Evolutionary conservation across 805 yeast species (phyloP).

Genomic region (Ogataea pini): DNA sequence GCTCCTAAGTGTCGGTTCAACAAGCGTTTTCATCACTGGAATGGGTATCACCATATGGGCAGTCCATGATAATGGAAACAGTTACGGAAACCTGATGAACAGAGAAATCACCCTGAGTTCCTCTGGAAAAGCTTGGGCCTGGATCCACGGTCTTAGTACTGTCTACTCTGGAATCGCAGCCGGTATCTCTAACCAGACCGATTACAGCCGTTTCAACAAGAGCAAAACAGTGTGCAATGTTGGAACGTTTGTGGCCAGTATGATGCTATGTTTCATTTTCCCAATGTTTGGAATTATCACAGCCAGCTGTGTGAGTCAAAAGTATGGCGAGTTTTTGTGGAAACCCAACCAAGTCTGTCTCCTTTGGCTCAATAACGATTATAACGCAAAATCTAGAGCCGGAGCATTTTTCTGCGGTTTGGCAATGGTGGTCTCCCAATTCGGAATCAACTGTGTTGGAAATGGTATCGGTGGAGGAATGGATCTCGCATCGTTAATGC

Average conservation of each 20-base stretch:
- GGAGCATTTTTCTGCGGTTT: conserved; percentile 48
- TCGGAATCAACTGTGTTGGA: conserved; percentile 40
- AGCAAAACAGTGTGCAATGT: conserved; percentile 9
- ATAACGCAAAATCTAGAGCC: conserved; percentile 42
- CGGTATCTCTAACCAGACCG: conserved; percentile 40
- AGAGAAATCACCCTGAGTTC: background rate
- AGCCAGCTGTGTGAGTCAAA: conserved; percentile 43
- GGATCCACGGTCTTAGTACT: conserved; percentile 41
- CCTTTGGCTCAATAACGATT: conserved; percentile 41
- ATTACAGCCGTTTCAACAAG: conserved; percentile 36
- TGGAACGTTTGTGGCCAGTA: conserved; percentile 42
- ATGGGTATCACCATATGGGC: conserved; percentile 37
- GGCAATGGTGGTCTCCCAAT: conserved; percentile 36
- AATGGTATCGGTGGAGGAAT: conserved; percentile 48
- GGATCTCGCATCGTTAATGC: conserved; percentile 48
- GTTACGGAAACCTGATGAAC: conserved; percentile 29
- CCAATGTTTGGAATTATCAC: conserved; percentile 48
- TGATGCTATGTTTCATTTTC: conserved; percentile 31
- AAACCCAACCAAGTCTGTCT: conserved; percentile 44
- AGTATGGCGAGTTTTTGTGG: conserved; percentile 38
- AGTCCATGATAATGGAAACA: conserved; percentile 33
- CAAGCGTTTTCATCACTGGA: background rate
- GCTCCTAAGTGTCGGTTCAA: conserved; percentile 8
- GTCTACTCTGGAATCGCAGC: conserved; percentile 42
- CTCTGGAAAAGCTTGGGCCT: conserved; percentile 20